Percentiles rank a stretch among this genome's conserved stretches.
Evolutionary conservation across 2,329 filamentous ascomycete genomes (phyloP).

Genomic region (Xylariaceae sp.): DNA sequence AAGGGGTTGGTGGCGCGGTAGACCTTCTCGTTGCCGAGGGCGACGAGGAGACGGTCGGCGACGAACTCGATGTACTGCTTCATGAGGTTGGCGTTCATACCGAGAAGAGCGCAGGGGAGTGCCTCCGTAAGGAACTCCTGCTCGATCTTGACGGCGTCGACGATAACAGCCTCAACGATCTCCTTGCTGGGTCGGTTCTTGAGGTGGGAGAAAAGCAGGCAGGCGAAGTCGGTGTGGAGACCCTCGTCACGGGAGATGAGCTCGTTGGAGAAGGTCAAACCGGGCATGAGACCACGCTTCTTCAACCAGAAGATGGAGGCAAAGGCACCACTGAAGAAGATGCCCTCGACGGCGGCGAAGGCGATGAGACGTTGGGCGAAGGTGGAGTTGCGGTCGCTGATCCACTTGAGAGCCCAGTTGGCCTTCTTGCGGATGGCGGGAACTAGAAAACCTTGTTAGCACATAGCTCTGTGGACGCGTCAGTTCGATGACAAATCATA

Average conservation of each 20-base stretch:
- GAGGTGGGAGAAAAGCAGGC: conserved; percentile 93
- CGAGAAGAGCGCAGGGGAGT: conserved; percentile 84
- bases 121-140: conserved; percentile 97
- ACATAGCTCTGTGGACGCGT: neutral
- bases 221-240: conserved; percentile 98
- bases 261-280: conserved; percentile 98
- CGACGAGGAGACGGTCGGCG: conserved; percentile 85
- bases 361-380: conserved; percentile 94
- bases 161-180: conserved; percentile 80
- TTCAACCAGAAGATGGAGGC: conserved; percentile 99
- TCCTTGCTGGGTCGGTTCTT: conserved; percentile 84
- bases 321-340: conserved; percentile 99
- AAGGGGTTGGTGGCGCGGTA: conserved; percentile 95
- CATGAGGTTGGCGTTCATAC: conserved; percentile 97
- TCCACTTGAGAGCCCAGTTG: conserved; percentile 95
- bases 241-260: conserved; percentile 99
- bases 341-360: conserved; percentile 96
- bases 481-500: conserved; percentile 39
- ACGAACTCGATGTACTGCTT: conserved; percentile 99
- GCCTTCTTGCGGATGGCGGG: conserved; percentile 98
- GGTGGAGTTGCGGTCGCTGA: conserved; percentile 84
- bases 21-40: conserved; percentile 89
- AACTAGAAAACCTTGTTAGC: conserved; percentile 46
- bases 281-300: conserved; percentile 99
- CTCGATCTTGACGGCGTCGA: conserved; percentile 89